Evolutionary conservation across 2,329 filamentous ascomycete species (phyloP), one percentile per base, ranked within the genome.

Genomic region (Dactylonectria macrodidyma): DNA sequence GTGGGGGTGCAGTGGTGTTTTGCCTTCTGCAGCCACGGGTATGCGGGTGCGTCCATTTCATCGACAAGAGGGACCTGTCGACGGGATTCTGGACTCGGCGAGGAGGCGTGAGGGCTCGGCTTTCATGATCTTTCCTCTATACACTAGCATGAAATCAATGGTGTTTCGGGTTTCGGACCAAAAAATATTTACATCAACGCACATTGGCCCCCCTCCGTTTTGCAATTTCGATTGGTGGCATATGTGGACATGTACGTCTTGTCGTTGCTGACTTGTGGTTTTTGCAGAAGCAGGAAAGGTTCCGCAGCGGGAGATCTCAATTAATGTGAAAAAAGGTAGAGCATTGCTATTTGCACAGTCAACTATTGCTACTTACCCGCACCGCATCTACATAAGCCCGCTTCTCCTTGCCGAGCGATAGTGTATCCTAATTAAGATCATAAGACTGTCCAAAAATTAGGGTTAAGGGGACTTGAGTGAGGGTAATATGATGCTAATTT

Each of bases 71-170:
- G 73, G 70, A 76, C 62, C 63, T 76, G 75, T 72, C 75, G 77
- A 71, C 71, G 71, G 72, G 72, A 68, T 69, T 74, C 73, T 74
- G 73, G 75, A 75, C 78, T 76, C 75, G 75, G 71, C 71, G 71
- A 73, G 74, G 75, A 68, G 73, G 69, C 60, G 41, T 71, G 74
- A 75, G 71, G 70, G 66, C 67, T 66, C 71, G 69, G 70, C 73
- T 74, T 74, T 78, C 73, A 78, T 69, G 72, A 73, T 76, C 73
- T 76, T 68, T 75, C 74, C 76, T 76, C 75, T 68, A 79, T 80
- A 80, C 79, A 80, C 78, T 80, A 81, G 80, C 80, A 82, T 82
- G 80, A 82, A 81, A 80, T 77, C 77, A 81, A 81, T 76, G 81
- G 80, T 81, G 79, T 82, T 81, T 81, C 75, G 78, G 80, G 78